These are phyloP conservation scores for Mesembryanthemum crystallinum DNA, from an alignment of 148 eudicot genomes.

Conservation along the genomic window DNA sequence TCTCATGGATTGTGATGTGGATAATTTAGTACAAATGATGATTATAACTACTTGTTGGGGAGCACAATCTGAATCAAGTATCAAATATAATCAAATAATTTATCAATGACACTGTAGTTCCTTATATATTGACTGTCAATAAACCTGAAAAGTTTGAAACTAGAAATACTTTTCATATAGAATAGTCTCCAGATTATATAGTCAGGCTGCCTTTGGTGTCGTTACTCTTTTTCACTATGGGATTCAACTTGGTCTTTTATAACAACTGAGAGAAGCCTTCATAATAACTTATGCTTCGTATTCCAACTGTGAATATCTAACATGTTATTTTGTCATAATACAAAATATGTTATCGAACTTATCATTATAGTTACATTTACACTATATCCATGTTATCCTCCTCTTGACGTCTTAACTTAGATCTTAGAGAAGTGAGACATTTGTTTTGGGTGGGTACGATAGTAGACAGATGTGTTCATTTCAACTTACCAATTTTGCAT, in stretches of 20 bases:
- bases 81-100: neutral
- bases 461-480: too few species aligned
- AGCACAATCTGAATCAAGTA: neutral
- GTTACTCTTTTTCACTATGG: neutral
- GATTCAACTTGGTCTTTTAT: neutral
- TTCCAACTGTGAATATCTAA: neutral
- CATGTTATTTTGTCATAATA: neutral
- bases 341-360: neutral
- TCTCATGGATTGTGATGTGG: too few species aligned
- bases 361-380: neutral
- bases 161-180: neutral
- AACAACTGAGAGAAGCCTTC: neutral
- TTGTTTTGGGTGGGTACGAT: neutral
- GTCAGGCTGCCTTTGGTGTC: neutral
- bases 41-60: neutral
- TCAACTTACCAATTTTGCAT: too few species aligned
- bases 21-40: too few species aligned
- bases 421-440: neutral
- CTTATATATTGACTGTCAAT: neutral
- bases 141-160: neutral
- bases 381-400: neutral
- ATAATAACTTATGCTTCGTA: neutral
- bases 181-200: neutral
- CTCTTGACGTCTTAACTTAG: neutral
- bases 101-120: neutral